phyloP scores from a whole-genome alignment of 345 rosid genomes.

The Euphorbia tirucalli region DNA sequence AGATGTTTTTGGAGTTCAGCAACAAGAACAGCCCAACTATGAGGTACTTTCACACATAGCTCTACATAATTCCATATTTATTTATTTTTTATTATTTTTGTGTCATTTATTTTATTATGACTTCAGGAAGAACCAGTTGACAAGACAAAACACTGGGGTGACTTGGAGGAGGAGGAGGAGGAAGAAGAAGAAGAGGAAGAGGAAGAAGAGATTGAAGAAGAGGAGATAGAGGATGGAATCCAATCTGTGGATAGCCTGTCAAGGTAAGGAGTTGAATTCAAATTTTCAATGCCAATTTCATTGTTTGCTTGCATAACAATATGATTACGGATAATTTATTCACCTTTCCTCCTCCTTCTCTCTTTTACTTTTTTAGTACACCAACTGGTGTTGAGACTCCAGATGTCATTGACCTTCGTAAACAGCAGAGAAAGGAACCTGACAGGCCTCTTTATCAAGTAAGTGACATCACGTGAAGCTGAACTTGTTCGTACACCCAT shows the following conservation, averaged over 20 bases:
- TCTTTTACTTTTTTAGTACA: slow-evolving; percentile 51
- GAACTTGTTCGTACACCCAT: neutral
- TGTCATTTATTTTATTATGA: slow-evolving; percentile 1
- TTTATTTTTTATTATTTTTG: neutral
- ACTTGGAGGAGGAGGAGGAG: slow-evolving; percentile 85
- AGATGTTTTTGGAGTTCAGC: slow-evolving; percentile 97
- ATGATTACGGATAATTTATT: neutral
- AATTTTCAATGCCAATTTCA: neutral
- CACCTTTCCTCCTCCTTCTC: neutral
- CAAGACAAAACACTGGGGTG: slow-evolving; percentile 99
- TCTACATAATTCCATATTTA: neutral
- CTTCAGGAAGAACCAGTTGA: slow-evolving; percentile 96
- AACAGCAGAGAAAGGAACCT: slow-evolving; percentile 97
- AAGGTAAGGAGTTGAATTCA: slow-evolving; percentile 52
- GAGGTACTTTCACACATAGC: slow-evolving; percentile 48
- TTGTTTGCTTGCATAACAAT: neutral
- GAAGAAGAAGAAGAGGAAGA: slow-evolving; percentile 77
- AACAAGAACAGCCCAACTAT: slow-evolving; percentile 88
- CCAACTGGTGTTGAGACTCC: slow-evolving; percentile 99
- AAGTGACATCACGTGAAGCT: slow-evolving; percentile 26
- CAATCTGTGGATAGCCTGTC: slow-evolving; percentile 94
- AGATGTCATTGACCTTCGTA: slow-evolving; percentile 98
- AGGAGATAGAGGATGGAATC: slow-evolving; percentile 83
- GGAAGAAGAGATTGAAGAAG: slow-evolving; percentile 86
- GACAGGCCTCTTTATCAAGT: slow-evolving; percentile 93